Evolutionary conservation across 495 filamentous ascomycete species (phyloP).

Genomic region (Annulohypoxylon moriforme): DNA sequence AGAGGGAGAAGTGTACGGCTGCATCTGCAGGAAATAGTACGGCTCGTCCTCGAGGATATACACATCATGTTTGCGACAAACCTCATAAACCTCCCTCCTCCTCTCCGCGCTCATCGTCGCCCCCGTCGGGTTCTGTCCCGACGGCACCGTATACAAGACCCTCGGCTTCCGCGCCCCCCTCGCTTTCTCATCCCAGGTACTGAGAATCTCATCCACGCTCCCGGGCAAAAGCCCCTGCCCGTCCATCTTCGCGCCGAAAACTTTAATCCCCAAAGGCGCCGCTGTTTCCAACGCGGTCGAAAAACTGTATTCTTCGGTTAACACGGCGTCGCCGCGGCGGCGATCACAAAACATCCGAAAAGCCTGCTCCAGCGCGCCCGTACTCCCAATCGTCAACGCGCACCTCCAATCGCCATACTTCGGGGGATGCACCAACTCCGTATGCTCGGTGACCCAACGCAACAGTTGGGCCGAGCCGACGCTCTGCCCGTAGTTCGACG

Average conservation of each 20-base stretch:
- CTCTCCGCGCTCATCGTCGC: slow-evolving; percentile 77
- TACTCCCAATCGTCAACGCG: slow-evolving; percentile 79
- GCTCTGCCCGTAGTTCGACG: slow-evolving; percentile 91
- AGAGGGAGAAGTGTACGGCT: slow-evolving; percentile 70
- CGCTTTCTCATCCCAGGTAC: slow-evolving; percentile 69
- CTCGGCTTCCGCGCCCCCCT: slow-evolving; percentile 74
- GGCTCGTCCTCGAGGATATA: slow-evolving; percentile 95
- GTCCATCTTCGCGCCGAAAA: slow-evolving; percentile 82
- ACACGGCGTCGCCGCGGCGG: slow-evolving; percentile 72
- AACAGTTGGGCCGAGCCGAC: slow-evolving; percentile 86
- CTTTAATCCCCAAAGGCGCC: slow-evolving; percentile 76
- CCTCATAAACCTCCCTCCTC: slow-evolving; percentile 75
- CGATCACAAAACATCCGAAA: slow-evolving; percentile 80
- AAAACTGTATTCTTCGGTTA: slow-evolving; percentile 91
- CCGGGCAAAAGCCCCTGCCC: slow-evolving; percentile 77
- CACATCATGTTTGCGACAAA: slow-evolving; percentile 84
- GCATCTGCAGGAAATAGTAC: slow-evolving; percentile 98
- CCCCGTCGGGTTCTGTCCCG: slow-evolving; percentile 93
- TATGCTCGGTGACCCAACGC: slow-evolving; percentile 92
- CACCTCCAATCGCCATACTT: slow-evolving; percentile 89
- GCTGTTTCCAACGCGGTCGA: slow-evolving; percentile 84
- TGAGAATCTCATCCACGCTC: slow-evolving; percentile 72
- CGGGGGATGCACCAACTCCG: slow-evolving; percentile 75
- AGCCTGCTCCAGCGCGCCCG: slow-evolving; percentile 78
- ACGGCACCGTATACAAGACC: slow-evolving; percentile 84